Conservation (phyloP, 495 filamentous ascomycete species). For the Talaromyces ruber region DNA sequence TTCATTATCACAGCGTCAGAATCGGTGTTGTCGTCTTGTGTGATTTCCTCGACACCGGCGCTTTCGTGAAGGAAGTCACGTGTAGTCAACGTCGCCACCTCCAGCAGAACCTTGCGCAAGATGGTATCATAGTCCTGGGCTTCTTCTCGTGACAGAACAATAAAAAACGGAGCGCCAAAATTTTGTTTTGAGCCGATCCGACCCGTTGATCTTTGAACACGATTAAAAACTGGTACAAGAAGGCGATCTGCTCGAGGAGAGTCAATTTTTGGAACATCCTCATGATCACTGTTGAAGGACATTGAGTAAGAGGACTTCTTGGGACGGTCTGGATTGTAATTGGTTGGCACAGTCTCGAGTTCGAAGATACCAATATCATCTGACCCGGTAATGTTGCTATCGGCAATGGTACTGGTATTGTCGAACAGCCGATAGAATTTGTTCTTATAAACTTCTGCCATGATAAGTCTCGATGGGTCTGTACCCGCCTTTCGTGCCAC, state of each 20-base stretch:
- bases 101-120: conserved; percentile 49
- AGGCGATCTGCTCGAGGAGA: conserved; percentile 60
- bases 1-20: conserved; percentile 64
- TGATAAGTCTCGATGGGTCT: conserved; percentile 51
- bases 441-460: conserved; percentile 66
- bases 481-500: conserved; percentile 58
- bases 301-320: conserved; percentile 36
- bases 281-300: conserved; percentile 44
- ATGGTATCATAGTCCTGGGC: conserved; percentile 50
- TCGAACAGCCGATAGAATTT: conserved; percentile 81
- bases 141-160: conserved; percentile 55
- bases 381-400: conserved; percentile 49
- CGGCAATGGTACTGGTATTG: conserved; percentile 54
- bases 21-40: conserved; percentile 27
- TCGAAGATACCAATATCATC: conserved; percentile 74
- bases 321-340: conserved; percentile 46
- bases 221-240: conserved; percentile 73
- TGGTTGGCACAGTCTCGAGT: conserved; percentile 70
- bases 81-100: conserved; percentile 53
- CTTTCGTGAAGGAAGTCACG: conserved; percentile 47
- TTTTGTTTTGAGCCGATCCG: conserved; percentile 26
- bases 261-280: conserved; percentile 48
- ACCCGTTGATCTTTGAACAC: conserved; percentile 43
- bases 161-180: conserved; percentile 52
- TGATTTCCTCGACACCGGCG: conserved; percentile 18